These are phyloP conservation scores for Eucalyptus lansdowneana DNA, from an alignment of 345 rosid genomes.

Conservation along the genomic window DNA sequence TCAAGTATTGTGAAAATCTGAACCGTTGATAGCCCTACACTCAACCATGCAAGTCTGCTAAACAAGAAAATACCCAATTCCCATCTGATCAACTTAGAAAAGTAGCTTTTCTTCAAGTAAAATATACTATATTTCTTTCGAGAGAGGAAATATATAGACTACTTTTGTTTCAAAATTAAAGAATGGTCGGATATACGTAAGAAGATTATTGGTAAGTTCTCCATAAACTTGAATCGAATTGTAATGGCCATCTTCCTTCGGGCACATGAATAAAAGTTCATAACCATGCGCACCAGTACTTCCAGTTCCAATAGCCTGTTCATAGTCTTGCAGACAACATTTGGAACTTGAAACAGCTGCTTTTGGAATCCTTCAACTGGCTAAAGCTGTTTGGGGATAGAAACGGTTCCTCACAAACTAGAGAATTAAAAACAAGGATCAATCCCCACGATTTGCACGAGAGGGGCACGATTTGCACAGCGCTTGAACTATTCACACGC, in stretches of 20 bases:
- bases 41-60: not conserved
- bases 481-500: not conserved
- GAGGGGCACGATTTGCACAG: not conserved
- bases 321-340: not conserved
- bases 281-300: not conserved
- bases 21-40: not conserved
- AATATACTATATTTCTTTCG: not conserved
- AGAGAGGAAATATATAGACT: not conserved
- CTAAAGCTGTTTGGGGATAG: not conserved
- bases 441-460: not conserved
- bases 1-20: too few species aligned
- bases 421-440: not conserved
- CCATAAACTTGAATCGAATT: not conserved
- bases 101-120: not conserved
- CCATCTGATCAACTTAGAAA: not conserved
- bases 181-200: not conserved
- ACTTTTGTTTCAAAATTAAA: not conserved
- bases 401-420: not conserved
- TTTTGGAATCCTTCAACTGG: not conserved
- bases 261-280: not conserved
- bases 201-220: not conserved
- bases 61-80: not conserved
- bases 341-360: not conserved
- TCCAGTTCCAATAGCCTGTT: not conserved
- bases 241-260: not conserved